Base-by-base conservation (phyloP, 1,284 basidiomycete species). In the Ceraceosorus bombacis region DNA sequence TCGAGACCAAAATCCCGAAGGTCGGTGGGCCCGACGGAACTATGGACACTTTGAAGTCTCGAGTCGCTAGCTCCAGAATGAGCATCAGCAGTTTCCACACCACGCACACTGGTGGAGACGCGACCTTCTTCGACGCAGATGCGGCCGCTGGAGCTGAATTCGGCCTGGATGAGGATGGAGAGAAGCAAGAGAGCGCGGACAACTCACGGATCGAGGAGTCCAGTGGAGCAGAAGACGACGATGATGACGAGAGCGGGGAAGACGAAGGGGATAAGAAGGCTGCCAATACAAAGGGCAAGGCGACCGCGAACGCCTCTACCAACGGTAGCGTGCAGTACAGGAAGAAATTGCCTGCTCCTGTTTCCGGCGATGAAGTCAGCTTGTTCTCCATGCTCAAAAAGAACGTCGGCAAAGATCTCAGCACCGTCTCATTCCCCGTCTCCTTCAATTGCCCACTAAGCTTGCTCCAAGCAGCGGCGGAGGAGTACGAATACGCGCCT, bases 331-430 rank as follows among this genome's bases (percentile, higher is more conserved):
- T 73, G 9, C 60, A 70, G 51, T 68, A 74, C 68, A 67, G 77
- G 55, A 61, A 80, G 2, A 80, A 80, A 54, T 80, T 95, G 49
- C 90, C 86, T 13, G 76, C 78, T 13, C 78, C 78, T 5, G 78
- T 80, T 0, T 79, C 79, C 5, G 86, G 84, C 1, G 89, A 93
- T 61, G 91, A 95, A 79, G 88, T 89, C 4, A 90, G 88, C 67
- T 79, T 95, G 49, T 89, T 94, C 70, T 80, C 86, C 1, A 85
- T 94, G 60, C 79, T 95, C 56, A 90, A 90, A 80, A 94, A 92
- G 80, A 94, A 91, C 72, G 87, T 95, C 53, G 75, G 75, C 41
- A 77, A 78, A 56, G 76, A 78, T 55, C 65, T 78, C 2, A 72
- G 75, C n/a, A 74, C 75, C 38, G 72, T 78, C 51, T 73, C 71